phyloP scores from a whole-genome alignment of 208 protist genomes.

The Vickermania ingenoplastis region DNA sequence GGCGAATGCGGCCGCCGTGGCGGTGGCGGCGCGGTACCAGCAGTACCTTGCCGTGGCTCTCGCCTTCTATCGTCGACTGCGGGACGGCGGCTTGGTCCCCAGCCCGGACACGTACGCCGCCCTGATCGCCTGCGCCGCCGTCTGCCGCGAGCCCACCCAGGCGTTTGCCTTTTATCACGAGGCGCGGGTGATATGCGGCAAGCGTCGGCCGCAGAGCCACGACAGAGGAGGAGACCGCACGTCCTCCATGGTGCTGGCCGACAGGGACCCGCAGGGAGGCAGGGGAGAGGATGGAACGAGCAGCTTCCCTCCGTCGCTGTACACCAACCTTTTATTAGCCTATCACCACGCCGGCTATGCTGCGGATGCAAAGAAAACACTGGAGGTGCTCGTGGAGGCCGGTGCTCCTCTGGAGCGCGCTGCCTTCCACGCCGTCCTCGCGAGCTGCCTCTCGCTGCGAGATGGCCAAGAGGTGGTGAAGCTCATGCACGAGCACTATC shows the following conservation, averaged over 20 bases:
- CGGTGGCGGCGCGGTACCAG: slow-evolving; percentile 19
- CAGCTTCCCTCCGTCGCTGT: slow-evolving; percentile 40
- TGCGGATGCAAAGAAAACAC: slow-evolving; percentile 47
- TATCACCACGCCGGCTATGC: slow-evolving; percentile 57
- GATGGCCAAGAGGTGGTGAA: slow-evolving; percentile 65
- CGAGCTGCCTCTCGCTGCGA: slow-evolving; percentile 41
- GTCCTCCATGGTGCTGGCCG: not conserved
- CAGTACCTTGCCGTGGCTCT: slow-evolving; percentile 58
- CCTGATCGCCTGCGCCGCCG: slow-evolving; percentile 66
- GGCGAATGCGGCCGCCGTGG: not conserved
- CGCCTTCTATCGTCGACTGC: slow-evolving; percentile 69
- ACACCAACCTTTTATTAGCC: slow-evolving; percentile 66
- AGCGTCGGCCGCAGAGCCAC: too few species aligned
- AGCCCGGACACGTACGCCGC: slow-evolving; percentile 62
- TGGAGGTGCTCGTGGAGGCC: slow-evolving; percentile 74
- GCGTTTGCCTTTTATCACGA: slow-evolving; percentile 85
- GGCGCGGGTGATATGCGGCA: slow-evolving; percentile 38
- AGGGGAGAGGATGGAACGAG: too few species aligned
- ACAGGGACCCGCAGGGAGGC: not conserved
- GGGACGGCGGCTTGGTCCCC: slow-evolving; percentile 37
- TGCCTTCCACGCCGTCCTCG: slow-evolving; percentile 69
- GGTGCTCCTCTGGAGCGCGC: slow-evolving; percentile 56
- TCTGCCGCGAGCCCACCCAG: slow-evolving; percentile 52
- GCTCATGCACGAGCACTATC: slow-evolving; percentile 51
- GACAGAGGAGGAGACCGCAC: too few species aligned